These are phyloP conservation scores for Chalciporus piperatus DNA, from an alignment of 768 basidiomycete genomes.

Conservation along the genomic window DNA sequence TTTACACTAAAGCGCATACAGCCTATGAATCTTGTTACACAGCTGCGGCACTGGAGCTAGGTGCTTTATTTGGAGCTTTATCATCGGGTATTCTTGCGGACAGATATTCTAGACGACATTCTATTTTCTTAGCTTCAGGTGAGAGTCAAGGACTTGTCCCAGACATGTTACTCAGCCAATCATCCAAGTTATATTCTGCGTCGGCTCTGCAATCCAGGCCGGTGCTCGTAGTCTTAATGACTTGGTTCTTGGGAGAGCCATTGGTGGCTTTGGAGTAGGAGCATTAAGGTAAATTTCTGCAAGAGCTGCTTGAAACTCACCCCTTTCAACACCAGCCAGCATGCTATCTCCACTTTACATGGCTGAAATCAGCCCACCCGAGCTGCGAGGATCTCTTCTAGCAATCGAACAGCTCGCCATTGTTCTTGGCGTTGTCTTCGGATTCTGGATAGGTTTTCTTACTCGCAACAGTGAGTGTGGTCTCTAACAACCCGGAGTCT, in stretches of 20 bases:
- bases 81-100: conserved; percentile 67
- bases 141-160: conserved; percentile 19
- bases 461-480: conserved; percentile 56
- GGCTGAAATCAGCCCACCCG: conserved; percentile 81
- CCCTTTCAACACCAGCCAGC: conserved; percentile 34
- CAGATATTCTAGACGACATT: conserved; percentile 59
- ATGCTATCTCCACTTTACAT: conserved; percentile 82
- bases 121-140: conserved; percentile 71
- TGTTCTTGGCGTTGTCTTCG: conserved; percentile 76
- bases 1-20: not conserved
- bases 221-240: conserved; percentile 53
- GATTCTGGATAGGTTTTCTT: conserved; percentile 79
- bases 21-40: not conserved
- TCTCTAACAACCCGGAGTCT: not conserved
- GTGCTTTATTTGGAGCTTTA: conserved; percentile 75
- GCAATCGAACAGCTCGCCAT: conserved; percentile 81
- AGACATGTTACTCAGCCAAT: not conserved
- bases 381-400: conserved; percentile 74
- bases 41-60: conserved; percentile 80
- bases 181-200: conserved; percentile 57
- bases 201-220: conserved; percentile 71
- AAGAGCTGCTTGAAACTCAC: conserved; percentile 4
- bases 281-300: conserved; percentile 50
- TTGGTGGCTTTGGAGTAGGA: conserved; percentile 82
- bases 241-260: conserved; percentile 65